Evolutionary conservation across 768 basidiomycete genomes (phyloP), one percentile per base, ranked within the genome.

Genomic region (Multifurca ochricompacta): DNA sequence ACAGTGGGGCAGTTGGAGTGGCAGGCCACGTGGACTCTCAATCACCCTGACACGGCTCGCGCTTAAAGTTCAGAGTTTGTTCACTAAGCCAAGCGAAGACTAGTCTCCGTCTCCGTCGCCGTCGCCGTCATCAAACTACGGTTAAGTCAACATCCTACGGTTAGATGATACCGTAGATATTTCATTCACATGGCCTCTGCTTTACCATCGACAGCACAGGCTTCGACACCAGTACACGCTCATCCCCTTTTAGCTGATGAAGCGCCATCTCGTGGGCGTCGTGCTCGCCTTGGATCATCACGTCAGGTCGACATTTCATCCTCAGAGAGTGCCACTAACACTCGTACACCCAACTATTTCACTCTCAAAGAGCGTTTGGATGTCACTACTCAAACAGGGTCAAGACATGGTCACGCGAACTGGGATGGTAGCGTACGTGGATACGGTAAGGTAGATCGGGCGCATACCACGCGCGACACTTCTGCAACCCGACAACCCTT

Each of bases 221-320:
- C 45, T 27, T 25, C 63, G 35, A 83, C 78, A 6, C 80, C 81
- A 21, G 83, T 84, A 19, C 73, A 89, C 56, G 79, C 79, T 0
- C 88, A 91, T 63, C 88, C 88, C 34, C 77, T 91, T 21, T 80
- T 78, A 3, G 74, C 74, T 7, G 84, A 86, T 30, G 78, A 82
- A 30, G 60, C 23, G 0, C 63, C 73, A 10, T 63, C 67, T 27
- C 62, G 66, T 8, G 73, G 76, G 23, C 77, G 83, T 48, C 72
- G 78, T 41, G 71, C 66, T 56, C 79, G 81, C 47, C 67, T 69
- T 45, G 64, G 61, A 44, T 14, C 44, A 53, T 48, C 60, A 18
- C 70, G 64, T 40, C 74, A 74, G 19, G 28, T 59, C 36, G 66
- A 69, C 6, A 36, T 63, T 18, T 18, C 60, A 18, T 42, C 61